Evolutionary conservation across 768 basidiomycete genomes (phyloP), one percentile per base, ranked within the genome.

Genomic region (Gymnopilus junonius): DNA sequence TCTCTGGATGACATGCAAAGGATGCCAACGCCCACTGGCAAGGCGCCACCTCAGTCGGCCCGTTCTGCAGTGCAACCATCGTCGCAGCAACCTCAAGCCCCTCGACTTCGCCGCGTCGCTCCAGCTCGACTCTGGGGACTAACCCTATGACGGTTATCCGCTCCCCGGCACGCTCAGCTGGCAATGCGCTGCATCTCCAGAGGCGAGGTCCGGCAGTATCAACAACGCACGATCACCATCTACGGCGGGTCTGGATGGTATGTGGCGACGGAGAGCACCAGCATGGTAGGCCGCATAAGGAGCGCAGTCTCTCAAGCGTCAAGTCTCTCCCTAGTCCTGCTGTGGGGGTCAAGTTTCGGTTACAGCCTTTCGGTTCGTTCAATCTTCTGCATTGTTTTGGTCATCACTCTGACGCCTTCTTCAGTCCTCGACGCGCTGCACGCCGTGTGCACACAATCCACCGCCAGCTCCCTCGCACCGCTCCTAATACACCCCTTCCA

Each of bases 41-140:
- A 59, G 64, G 12, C 69, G 63, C n/a, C 82, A 35, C 37, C 23
- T 43, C 42, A 20, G 27, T 12, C 35, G 7, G 25, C 23, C 27
- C 14, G 23, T 11, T 14, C 25, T 25, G 23, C 45, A 17, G 17
- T 17, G 4, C 27, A 5, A 29, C 15, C 14, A 31, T 51, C 48
- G n/a, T 51, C 48, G 29, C 27, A 29, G 11, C 29, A 53, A 34
- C 25, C 70, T 59, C 61, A 65, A 14, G 69, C 60, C 23, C 82
- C 83, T 25, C 80, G 80, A 34, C 80, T 87, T 27, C 85, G 90
- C 50, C 83, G 81, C 84, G 90, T 42, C 85, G 87, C 42, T 89
- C 87, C 17, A 90, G 88, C 37, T 73, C 91, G 31, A 89, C 85
- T 4, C 64, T 86, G 21, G 80, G 74, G 3, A 76, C 79, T 12